Evolutionary conservation across 2,329 filamentous ascomycete genomes (phyloP).

Genomic region (Chaetomiaceae sp.): DNA sequence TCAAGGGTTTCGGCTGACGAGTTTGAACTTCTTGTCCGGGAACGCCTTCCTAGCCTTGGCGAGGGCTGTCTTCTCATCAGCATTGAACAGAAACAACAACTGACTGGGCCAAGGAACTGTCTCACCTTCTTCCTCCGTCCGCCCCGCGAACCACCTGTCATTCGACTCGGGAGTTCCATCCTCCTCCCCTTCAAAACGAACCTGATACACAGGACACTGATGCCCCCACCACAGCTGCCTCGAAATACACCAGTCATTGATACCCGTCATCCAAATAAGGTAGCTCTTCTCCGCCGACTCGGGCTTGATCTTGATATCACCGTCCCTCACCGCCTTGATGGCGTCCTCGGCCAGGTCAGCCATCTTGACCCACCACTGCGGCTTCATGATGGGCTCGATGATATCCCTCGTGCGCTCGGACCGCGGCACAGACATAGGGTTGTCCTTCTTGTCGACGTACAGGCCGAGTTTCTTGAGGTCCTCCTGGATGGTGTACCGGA

Average conservation of each 20-base stretch:
- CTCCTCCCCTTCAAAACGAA: slow-evolving; percentile 63
- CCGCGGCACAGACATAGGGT: slow-evolving; percentile 90
- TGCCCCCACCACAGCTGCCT: slow-evolving; percentile 97
- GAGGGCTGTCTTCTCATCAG: too few species aligned
- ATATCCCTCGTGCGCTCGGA: slow-evolving; percentile 88
- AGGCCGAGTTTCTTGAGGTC: slow-evolving; percentile 80
- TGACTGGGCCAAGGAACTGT: too few species aligned
- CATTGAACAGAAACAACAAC: too few species aligned
- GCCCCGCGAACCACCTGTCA: slow-evolving; percentile 77
- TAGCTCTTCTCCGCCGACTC: slow-evolving; percentile 81
- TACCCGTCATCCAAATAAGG: slow-evolving; percentile 77
- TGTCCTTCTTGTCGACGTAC: slow-evolving; percentile 91
- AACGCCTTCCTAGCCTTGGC: not conserved
- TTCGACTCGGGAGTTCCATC: slow-evolving; percentile 31
- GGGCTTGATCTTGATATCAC: slow-evolving; percentile 79
- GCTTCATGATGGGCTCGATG: slow-evolving; percentile 91
- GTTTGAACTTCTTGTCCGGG: not conserved
- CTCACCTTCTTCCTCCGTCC: slow-evolving; percentile 40
- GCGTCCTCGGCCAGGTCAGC: slow-evolving; percentile 74
- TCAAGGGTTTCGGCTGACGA: slow-evolving; percentile 38
- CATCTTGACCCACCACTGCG: slow-evolving; percentile 98
- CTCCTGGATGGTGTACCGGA: slow-evolving; percentile 77
- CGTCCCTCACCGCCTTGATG: slow-evolving; percentile 68
- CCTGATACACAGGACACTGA: slow-evolving; percentile 84
- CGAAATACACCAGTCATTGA: slow-evolving; percentile 94